Percentiles rank a stretch among this genome's conserved stretches.
These are phyloP conservation scores for Naganishia sp. DNA, from an alignment of 1,284 basidiomycete genomes.

Conservation along the genomic window DNA sequence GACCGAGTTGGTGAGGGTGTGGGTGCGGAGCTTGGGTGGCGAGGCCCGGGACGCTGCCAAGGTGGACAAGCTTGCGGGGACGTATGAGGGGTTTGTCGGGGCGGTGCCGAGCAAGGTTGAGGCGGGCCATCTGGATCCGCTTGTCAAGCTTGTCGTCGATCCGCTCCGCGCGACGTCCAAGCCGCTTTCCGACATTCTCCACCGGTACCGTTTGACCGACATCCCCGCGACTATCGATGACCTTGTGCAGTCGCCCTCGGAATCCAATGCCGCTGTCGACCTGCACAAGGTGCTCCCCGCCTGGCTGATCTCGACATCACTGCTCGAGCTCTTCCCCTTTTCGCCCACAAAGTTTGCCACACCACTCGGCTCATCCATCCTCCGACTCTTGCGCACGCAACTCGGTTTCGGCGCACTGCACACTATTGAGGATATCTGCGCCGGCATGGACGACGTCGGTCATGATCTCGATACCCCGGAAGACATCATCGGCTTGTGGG, in stretches of 20 bases:
- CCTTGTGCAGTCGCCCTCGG: slow-evolving; percentile 5
- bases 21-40: slow-evolving; percentile 35
- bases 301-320: slow-evolving; percentile 38
- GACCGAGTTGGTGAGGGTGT: slow-evolving; percentile 35
- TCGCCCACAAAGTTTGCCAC: slow-evolving; percentile 39
- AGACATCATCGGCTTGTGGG: slow-evolving; percentile 33
- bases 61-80: slow-evolving; percentile 4
- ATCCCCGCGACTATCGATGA: slow-evolving; percentile 16
- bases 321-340: slow-evolving; percentile 42
- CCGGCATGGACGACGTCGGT: slow-evolving; percentile 38
- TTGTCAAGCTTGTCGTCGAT: slow-evolving; percentile 19
- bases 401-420: slow-evolving; percentile 41
- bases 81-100: slow-evolving; percentile 21
- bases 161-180: slow-evolving; percentile 3
- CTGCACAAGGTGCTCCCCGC: slow-evolving; percentile 30
- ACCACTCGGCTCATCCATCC: slow-evolving; percentile 37
- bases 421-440: slow-evolving; percentile 38
- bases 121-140: slow-evolving; percentile 9
- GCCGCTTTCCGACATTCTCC: slow-evolving; percentile 9
- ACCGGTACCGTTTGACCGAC: slow-evolving; percentile 2
- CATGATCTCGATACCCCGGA: slow-evolving; percentile 18
- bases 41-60: background rate
- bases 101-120: slow-evolving; percentile 10
- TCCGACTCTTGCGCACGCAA: slow-evolving; percentile 39
- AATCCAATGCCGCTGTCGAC: background rate